Evolutionary conservation across 2,329 filamentous ascomycete genomes (phyloP).

Genomic region (Aspergillus fructus): DNA sequence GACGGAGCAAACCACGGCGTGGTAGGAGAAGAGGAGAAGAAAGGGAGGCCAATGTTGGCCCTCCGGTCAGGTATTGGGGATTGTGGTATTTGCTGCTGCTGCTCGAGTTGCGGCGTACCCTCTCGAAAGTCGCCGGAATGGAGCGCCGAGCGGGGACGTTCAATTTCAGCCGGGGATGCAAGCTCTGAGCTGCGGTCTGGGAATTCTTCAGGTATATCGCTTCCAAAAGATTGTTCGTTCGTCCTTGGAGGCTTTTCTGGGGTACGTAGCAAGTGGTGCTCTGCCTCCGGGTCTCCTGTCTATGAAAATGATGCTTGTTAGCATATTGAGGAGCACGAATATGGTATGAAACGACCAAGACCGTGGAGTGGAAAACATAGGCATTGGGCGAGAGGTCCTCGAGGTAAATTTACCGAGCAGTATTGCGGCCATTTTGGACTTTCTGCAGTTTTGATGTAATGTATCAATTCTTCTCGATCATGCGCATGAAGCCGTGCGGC

Average conservation of each 20-base stretch:
- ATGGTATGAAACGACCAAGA: neutral
- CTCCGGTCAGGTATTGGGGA: conserved; percentile 21
- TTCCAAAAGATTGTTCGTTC: conserved; percentile 14
- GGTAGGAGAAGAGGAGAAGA: conserved; percentile 52
- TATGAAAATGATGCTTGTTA: neutral
- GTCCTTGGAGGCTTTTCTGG: conserved; percentile 20
- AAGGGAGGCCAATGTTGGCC: conserved; percentile 14
- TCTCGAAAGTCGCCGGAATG: conserved; percentile 64
- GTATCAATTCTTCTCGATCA: conserved; percentile 76
- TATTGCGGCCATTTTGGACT: conserved; percentile 72
- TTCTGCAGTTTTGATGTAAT: conserved; percentile 76
- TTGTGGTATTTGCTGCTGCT: conserved; percentile 27
- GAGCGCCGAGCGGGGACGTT: conserved; percentile 74
- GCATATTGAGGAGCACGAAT: neutral
- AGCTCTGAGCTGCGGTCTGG: conserved; percentile 43
- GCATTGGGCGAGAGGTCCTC: neutral
- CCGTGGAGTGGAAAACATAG: neutral
- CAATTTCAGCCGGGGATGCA: conserved; percentile 64
- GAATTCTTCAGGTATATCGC: conserved; percentile 15
- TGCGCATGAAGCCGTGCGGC: conserved; percentile 27
- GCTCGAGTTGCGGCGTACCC: conserved; percentile 29
- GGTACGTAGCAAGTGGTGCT: conserved; percentile 26
- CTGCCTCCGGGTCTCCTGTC: conserved; percentile 12
- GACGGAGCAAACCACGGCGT: conserved; percentile 54
- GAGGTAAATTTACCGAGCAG: conserved; percentile 52